A percentile compares a stretch with the other conserved stretches of the same genome.
phyloP scores from a whole-genome alignment of 2,329 filamentous ascomycete genomes.

The Coniochaeta sp. region DNA sequence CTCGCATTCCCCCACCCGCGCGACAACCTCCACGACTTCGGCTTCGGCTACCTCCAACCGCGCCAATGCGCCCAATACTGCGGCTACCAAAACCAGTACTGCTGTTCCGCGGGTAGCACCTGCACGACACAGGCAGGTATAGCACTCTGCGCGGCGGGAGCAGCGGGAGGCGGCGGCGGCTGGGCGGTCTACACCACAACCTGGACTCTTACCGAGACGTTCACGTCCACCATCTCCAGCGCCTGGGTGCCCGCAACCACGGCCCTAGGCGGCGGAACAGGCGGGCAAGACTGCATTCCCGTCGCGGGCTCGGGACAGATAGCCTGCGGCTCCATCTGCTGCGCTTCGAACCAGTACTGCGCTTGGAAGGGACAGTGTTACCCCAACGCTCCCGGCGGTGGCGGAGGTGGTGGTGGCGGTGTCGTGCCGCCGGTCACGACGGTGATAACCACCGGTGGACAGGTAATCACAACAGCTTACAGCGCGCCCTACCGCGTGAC shows the following conservation, averaged over 20 bases:
- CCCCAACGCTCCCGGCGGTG: constrained; percentile 31
- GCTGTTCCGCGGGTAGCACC: constrained; percentile 40
- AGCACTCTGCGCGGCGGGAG: constrained; percentile 11
- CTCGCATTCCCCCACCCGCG: constrained; percentile 36
- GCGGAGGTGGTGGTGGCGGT: constrained; percentile 17
- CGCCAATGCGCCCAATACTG: constrained; percentile 46
- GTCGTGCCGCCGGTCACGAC: constrained; percentile 12
- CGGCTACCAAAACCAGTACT: constrained; percentile 47
- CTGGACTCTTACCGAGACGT: constrained; percentile 54
- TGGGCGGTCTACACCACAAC: constrained; percentile 43
- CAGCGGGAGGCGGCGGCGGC: constrained; percentile 21
- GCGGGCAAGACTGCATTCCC: constrained; percentile 42
- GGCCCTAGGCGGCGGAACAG: constrained; percentile 21
- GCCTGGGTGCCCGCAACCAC: constrained; percentile 35
- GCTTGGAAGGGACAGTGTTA: constrained; percentile 50
- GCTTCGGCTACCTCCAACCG: constrained; percentile 42
- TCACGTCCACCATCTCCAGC: constrained; percentile 52
- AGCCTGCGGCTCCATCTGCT: constrained; percentile 64
- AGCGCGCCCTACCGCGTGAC: constrained; percentile 44
- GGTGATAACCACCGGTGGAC: constrained; percentile 34
- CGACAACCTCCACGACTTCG: constrained; percentile 39
- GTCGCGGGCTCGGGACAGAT: constrained; percentile 42
- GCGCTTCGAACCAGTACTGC: constrained; percentile 63
- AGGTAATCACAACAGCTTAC: constrained; percentile 47
- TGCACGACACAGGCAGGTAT: constrained; percentile 53